Evolutionary conservation across 305 asterid genomes (phyloP).

Genomic region (Fraxinus angustifolia): DNA sequence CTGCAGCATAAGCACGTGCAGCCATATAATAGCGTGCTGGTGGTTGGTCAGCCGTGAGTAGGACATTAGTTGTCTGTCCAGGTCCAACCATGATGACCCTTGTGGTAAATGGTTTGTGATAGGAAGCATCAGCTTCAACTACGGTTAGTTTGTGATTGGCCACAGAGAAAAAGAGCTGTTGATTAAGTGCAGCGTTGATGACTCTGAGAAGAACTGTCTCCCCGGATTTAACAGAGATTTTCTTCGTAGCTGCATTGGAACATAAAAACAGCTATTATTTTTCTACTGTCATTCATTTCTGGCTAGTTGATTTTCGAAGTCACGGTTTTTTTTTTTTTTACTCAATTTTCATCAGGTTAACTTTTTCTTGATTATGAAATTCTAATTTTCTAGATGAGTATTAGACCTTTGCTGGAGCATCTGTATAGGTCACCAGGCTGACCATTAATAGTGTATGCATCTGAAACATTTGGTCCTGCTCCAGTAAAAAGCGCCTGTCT

Average conservation of each 20-base stretch:
- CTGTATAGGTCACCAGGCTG: conserved; percentile 53
- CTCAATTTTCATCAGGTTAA: not conserved
- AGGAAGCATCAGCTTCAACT: conserved; percentile 46
- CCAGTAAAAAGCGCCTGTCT: conserved; percentile 40
- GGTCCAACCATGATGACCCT: conserved; percentile 47
- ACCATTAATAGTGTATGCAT: conserved; percentile 52
- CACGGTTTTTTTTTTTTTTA: not conserved
- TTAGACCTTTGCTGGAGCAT: conserved; percentile 46
- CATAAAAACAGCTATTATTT: not conserved
- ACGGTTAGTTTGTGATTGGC: conserved; percentile 52
- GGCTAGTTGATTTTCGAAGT: not conserved
- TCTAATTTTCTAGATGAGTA: not conserved
- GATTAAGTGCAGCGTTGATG: conserved; percentile 64
- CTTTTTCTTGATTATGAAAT: not conserved
- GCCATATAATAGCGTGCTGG: conserved; percentile 49
- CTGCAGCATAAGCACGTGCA: conserved; percentile 39
- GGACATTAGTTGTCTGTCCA: conserved; percentile 54
- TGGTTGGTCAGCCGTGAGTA: conserved; percentile 43
- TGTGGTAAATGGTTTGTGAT: conserved; percentile 41
- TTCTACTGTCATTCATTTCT: not conserved
- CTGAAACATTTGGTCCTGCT: conserved; percentile 46
- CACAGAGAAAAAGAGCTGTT: conserved; percentile 48
- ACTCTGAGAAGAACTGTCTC: conserved; percentile 46
- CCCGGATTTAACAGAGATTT: conserved; percentile 38
- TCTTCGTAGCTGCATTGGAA: conserved; percentile 34